These are phyloP conservation scores for Russula ochroleuca DNA, from an alignment of 768 basidiomycete genomes.

Conservation along the genomic window DNA sequence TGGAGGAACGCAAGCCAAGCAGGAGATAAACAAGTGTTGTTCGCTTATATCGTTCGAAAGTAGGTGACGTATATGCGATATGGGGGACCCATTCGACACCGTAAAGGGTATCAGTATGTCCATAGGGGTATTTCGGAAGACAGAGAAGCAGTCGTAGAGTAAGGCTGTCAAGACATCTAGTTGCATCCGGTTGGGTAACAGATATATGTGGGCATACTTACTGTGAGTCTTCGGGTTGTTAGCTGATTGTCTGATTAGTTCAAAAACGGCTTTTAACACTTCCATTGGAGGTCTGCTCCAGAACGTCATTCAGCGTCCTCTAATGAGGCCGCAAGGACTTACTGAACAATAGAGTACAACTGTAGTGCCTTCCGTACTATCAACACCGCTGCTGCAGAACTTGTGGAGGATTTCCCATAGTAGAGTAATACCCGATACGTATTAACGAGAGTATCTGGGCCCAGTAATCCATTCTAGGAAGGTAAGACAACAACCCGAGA, in stretches of 20 bases:
- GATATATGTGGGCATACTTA: background rate
- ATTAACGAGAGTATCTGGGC: constrained; percentile 7
- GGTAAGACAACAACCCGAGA: background rate
- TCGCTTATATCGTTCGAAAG: constrained; percentile 59
- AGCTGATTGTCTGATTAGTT: constrained; percentile 20
- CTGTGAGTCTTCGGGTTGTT: constrained; percentile 7
- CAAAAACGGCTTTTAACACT: constrained; percentile 15
- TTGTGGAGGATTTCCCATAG: constrained; percentile 9
- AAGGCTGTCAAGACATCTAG: constrained; percentile 3
- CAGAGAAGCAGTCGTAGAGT: constrained; percentile 21
- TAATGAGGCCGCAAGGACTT: constrained; percentile 6
- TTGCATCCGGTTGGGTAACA: background rate
- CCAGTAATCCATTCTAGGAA: constrained; percentile 23
- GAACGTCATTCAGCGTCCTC: background rate
- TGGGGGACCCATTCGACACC: constrained; percentile 29
- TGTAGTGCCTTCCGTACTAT: constrained; percentile 17
- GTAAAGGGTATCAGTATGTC: constrained; percentile 11
- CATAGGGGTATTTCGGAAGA: constrained; percentile 19
- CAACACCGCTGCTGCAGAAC: constrained; percentile 6
- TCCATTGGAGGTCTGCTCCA: constrained; percentile 20
- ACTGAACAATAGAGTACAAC: constrained; percentile 17
- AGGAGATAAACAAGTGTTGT: constrained; percentile 61
- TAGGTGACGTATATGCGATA: constrained; percentile 51
- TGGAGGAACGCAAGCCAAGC: constrained; percentile 55
- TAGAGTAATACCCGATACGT: constrained; percentile 7